phyloP scores from a whole-genome alignment of 2,329 filamentous ascomycete genomes.

The Penicillium decumbens region DNA sequence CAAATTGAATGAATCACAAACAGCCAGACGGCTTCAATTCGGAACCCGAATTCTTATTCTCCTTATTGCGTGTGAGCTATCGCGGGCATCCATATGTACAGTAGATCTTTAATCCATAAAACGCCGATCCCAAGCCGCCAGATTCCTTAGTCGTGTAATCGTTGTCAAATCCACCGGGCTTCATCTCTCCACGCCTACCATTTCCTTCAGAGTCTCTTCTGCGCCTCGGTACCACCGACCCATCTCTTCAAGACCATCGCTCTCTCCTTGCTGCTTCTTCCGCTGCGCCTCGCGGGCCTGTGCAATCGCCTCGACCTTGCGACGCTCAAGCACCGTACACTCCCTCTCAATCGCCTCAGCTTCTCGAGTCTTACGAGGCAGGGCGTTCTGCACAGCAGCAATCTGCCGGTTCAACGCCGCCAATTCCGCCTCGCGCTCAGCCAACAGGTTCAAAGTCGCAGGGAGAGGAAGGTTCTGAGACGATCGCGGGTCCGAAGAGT shows the following conservation, averaged over 20 bases:
- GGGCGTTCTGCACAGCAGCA: conserved; percentile 40
- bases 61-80: neutral
- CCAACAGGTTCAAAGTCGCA: conserved; percentile 38
- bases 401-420: conserved; percentile 42
- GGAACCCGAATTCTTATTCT: conserved; percentile 22
- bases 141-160: conserved; percentile 20
- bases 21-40: conserved; percentile 37
- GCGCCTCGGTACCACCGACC: conserved; percentile 45
- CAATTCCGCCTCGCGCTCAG: conserved; percentile 40
- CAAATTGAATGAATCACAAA: conserved; percentile 35
- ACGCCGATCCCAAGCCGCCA: conserved; percentile 20
- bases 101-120: conserved; percentile 13
- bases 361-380: conserved; percentile 43
- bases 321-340: conserved; percentile 41
- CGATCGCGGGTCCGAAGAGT: conserved; percentile 44
- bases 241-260: conserved; percentile 45
- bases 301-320: conserved; percentile 41
- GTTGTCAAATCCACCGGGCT: neutral
- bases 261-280: conserved; percentile 43
- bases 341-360: conserved; percentile 45
- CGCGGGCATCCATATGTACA: conserved; percentile 8
- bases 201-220: conserved; percentile 39
- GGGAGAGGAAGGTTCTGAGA: conserved; percentile 40
- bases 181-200: conserved; percentile 34
- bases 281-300: conserved; percentile 46